Percentiles rank a stretch among this genome's conserved stretches.
These are phyloP conservation scores for Mycena alexandri DNA, from an alignment of 768 basidiomycete species.

Conservation along the genomic window DNA sequence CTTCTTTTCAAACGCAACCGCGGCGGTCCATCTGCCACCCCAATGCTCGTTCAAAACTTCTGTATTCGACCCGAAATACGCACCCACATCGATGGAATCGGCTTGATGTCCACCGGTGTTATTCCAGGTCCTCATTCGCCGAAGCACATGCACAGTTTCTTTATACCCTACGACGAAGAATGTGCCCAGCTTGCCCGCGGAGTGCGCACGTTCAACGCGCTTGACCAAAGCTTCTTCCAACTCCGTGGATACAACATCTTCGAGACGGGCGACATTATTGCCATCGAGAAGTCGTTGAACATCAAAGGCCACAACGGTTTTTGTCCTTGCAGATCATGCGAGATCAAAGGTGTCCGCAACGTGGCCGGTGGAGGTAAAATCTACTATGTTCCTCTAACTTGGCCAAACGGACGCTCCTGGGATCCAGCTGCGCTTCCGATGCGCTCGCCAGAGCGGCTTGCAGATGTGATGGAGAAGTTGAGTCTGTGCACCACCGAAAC, in stretches of 20 bases:
- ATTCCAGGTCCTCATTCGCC: no score
- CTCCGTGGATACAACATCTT: conserved; percentile 3
- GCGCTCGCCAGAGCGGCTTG: conserved; percentile 54
- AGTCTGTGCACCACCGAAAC: conserved; percentile 37
- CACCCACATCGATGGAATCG: conserved; percentile 40
- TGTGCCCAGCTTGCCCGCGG: no score
- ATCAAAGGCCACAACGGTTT: neutral
- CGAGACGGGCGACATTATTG: conserved; percentile 4
- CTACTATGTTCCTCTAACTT: conserved; percentile 34
- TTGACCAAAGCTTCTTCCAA: conserved; percentile 47
- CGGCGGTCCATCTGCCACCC: conserved; percentile 50
- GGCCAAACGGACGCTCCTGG: conserved; percentile 30
- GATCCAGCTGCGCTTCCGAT: conserved; percentile 45
- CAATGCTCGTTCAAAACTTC: conserved; percentile 56
- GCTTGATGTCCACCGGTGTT: conserved; percentile 35
- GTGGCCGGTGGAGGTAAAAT: conserved; percentile 19
- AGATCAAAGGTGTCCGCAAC: no score
- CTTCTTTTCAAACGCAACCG: conserved; percentile 49
- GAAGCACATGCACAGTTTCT: no score
- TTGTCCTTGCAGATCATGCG: no score
- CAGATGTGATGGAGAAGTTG: conserved; percentile 43
- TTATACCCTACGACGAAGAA: no score
- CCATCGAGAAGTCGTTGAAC: conserved; percentile 2
- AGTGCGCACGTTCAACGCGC: conserved; percentile 28
- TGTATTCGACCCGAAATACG: conserved; percentile 50